Conservation (phyloP, 2,329 filamentous ascomycete species). For the Apiospora sp. region DNA sequence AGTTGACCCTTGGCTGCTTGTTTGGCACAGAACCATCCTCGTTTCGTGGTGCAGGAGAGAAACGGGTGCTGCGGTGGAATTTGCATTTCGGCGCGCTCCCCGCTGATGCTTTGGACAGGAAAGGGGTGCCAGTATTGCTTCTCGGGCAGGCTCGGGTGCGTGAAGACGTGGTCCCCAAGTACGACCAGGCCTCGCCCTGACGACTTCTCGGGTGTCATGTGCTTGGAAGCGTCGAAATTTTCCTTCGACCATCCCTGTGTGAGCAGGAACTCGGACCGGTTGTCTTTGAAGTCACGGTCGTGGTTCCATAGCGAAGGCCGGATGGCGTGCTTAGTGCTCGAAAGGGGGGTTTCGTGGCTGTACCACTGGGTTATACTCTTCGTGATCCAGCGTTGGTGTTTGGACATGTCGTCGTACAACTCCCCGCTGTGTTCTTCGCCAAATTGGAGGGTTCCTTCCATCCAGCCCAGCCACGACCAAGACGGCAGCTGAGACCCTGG, state of each 20-base stretch:
- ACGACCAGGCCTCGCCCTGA: too few relatives aligned
- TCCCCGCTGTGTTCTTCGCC: not conserved
- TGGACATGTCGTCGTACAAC: not conserved
- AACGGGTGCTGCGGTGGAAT: not conserved
- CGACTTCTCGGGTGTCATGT: too few relatives aligned
- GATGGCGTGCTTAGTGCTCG: not conserved
- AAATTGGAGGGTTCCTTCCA: not conserved
- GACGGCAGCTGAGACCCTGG: not conserved
- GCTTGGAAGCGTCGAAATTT: not conserved
- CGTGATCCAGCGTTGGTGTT: not conserved
- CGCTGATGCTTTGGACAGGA: not conserved
- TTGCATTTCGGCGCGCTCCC: too few relatives aligned
- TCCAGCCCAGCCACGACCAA: slow-evolving; percentile 23
- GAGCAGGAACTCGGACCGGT: not conserved
- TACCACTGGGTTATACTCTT: slow-evolving; percentile 19
- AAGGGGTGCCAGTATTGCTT: not conserved
- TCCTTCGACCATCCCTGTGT: not conserved
- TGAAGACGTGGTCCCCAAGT: not conserved
- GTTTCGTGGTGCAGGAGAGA: not conserved
- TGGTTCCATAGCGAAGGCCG: not conserved
- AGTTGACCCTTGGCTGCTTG: too few relatives aligned
- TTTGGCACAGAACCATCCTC: not conserved
- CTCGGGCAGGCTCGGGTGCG: not conserved
- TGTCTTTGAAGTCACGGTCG: too few relatives aligned
- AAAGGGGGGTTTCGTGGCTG: not conserved